Evolutionary conservation across 805 yeast genomes (phyloP).

Genomic region (Metschnikowia lachancei): DNA sequence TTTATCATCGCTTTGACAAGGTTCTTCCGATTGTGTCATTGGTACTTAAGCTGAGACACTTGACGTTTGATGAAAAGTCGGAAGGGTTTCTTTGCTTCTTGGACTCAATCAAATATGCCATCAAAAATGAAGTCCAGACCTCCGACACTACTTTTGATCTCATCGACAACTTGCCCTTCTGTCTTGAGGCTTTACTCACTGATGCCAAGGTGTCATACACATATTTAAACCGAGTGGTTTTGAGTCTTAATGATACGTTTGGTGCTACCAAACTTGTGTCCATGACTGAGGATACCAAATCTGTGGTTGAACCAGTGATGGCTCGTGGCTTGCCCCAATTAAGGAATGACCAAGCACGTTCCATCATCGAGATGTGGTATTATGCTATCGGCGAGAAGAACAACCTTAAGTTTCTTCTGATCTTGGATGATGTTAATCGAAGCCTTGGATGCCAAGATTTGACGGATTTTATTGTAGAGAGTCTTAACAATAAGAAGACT

Average conservation of each 20-base stretch:
- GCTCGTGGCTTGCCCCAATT: constrained; percentile 1
- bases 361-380: constrained; percentile 17
- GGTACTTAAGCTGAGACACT: constrained; percentile 24
- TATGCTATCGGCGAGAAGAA: constrained; percentile 22
- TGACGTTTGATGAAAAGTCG: constrained; percentile 27
- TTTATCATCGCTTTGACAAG: constrained; percentile 29
- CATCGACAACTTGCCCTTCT: constrained; percentile 31
- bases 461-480: constrained; percentile 17
- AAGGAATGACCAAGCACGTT: constrained; percentile 14
- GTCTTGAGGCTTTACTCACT: constrained; percentile 25
- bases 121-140: constrained; percentile 30
- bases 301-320: constrained; percentile 15
- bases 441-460: constrained; percentile 12
- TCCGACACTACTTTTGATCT: constrained; percentile 34
- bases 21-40: constrained; percentile 27
- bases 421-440: constrained; percentile 15
- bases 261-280: constrained; percentile 25
- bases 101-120: constrained; percentile 24
- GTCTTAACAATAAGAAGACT: constrained; percentile 22
- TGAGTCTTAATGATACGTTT: constrained; percentile 34
- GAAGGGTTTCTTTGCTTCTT: constrained; percentile 26
- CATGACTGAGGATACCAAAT: constrained; percentile 6
- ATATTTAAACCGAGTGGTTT: constrained; percentile 23
- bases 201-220: constrained; percentile 20
- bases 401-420: constrained; percentile 20